These are phyloP conservation scores for Fusarium musae DNA, from an alignment of 2,329 filamentous ascomycete genomes.

Conservation along the genomic window DNA sequence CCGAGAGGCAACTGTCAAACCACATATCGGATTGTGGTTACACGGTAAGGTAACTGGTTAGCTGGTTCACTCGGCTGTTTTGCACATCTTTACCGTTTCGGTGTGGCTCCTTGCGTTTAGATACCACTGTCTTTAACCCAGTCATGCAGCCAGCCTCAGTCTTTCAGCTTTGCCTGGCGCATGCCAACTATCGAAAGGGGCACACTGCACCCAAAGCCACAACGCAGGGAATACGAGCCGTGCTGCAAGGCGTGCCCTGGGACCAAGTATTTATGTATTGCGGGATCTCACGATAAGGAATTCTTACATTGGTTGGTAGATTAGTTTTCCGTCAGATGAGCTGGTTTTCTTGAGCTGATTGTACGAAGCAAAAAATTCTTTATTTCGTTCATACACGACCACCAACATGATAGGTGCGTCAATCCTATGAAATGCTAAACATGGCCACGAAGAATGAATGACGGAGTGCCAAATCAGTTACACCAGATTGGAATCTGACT, in stretches of 20 bases:
- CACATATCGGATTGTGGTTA: not conserved
- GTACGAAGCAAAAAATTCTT: not conserved
- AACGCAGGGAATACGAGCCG: not conserved
- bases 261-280: too few relatives aligned
- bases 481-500: too few relatives aligned
- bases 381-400: not conserved
- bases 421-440: not conserved
- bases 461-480: not conserved
- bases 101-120: constrained; percentile 3
- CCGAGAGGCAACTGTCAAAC: not conserved
- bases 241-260: not conserved
- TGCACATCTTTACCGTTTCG: not conserved
- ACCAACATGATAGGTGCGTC: not conserved
- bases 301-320: not conserved
- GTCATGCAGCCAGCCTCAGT: constrained; percentile 19
- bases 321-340: too few relatives aligned
- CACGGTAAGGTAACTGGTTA: not conserved
- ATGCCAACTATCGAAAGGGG: constrained; percentile 8
- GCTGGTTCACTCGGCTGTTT: not conserved
- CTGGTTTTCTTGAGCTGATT: not conserved
- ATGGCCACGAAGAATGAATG: not conserved
- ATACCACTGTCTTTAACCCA: not conserved
- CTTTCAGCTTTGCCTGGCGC: constrained; percentile 14
- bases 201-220: constrained; percentile 9
- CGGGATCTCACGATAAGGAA: not conserved